These are phyloP conservation scores for Metschnikowia proteae DNA, from an alignment of 805 yeast species.

Conservation along the genomic window DNA sequence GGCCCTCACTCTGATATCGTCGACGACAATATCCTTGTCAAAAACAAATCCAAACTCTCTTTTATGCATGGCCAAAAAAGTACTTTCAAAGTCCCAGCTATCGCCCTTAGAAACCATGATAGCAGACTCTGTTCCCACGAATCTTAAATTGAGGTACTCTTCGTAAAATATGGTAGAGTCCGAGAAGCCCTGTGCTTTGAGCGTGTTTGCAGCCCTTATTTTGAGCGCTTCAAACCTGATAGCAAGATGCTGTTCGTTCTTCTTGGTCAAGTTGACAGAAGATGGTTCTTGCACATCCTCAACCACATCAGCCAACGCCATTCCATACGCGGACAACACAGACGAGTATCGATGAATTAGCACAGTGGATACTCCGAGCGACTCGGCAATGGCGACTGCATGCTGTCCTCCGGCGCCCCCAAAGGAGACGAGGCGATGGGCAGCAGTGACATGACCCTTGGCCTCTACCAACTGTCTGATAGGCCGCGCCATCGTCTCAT, in stretches of 20 bases:
- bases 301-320: slow-evolving; percentile 21
- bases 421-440: slow-evolving; percentile 18
- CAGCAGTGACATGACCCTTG: slow-evolving; percentile 17
- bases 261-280: slow-evolving; percentile 7
- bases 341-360: slow-evolving; percentile 19
- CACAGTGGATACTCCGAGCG: slow-evolving; percentile 17
- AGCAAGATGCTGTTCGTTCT: neutral
- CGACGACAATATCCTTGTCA: slow-evolving; percentile 18
- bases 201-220: slow-evolving; percentile 6
- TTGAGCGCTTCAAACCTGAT: slow-evolving; percentile 8
- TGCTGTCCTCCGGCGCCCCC: slow-evolving; percentile 22
- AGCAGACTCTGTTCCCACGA: slow-evolving; percentile 18
- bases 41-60: slow-evolving; percentile 19
- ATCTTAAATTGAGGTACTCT: slow-evolving; percentile 17
- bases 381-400: slow-evolving; percentile 18
- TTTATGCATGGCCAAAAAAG: slow-evolving; percentile 14
- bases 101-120: slow-evolving; percentile 17
- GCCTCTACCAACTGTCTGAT: slow-evolving; percentile 20
- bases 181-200: slow-evolving; percentile 12
- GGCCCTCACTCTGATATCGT: slow-evolving; percentile 20
- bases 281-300: slow-evolving; percentile 18
- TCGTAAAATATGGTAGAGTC: slow-evolving; percentile 13
- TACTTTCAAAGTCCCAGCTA: slow-evolving; percentile 13
- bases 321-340: slow-evolving; percentile 21
- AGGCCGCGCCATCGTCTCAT: slow-evolving; percentile 21